Evolutionary conservation across 2,329 filamentous ascomycete genomes (phyloP).

Genomic region (Neopestalotiopsis sp.): DNA sequence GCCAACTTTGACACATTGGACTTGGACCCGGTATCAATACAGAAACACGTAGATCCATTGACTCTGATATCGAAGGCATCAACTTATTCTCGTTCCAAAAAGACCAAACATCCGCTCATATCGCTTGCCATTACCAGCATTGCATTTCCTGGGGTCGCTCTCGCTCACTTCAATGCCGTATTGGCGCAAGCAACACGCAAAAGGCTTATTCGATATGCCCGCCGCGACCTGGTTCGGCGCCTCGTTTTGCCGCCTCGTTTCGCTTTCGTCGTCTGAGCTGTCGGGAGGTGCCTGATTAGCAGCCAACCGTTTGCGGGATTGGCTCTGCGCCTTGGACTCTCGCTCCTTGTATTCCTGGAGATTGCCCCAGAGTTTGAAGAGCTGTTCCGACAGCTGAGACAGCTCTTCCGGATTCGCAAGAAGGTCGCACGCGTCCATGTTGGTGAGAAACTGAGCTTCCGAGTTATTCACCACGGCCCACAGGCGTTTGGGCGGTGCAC

Average conservation of each 20-base stretch:
- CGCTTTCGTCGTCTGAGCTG: slow-evolving; percentile 37
- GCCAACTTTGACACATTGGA: no score
- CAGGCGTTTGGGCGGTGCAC: slow-evolving; percentile 50
- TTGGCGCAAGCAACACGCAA: slow-evolving; percentile 73
- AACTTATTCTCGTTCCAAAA: slow-evolving; percentile 65
- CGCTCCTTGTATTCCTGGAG: slow-evolving; percentile 71
- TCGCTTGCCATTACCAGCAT: slow-evolving; percentile 49
- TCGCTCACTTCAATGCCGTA: slow-evolving; percentile 63
- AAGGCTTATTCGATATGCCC: slow-evolving; percentile 60
- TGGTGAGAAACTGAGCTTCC: slow-evolving; percentile 53
- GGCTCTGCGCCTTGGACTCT: slow-evolving; percentile 33
- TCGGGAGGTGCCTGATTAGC: slow-evolving; percentile 40
- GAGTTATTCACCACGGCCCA: slow-evolving; percentile 72
- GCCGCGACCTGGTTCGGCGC: neutral
- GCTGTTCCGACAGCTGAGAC: slow-evolving; percentile 64
- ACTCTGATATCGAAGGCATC: neutral
- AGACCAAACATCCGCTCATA: slow-evolving; percentile 70
- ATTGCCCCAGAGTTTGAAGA: slow-evolving; percentile 86
- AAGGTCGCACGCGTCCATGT: slow-evolving; percentile 59
- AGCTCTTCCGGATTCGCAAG: slow-evolving; percentile 55
- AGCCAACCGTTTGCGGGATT: slow-evolving; percentile 29
- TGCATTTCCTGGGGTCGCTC: slow-evolving; percentile 45
- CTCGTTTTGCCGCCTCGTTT: neutral
- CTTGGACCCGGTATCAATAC: no score
- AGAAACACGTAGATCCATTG: no score